These are phyloP conservation scores for Hygrophorus pudorinus DNA, from an alignment of 768 basidiomycete genomes.

Conservation along the genomic window DNA sequence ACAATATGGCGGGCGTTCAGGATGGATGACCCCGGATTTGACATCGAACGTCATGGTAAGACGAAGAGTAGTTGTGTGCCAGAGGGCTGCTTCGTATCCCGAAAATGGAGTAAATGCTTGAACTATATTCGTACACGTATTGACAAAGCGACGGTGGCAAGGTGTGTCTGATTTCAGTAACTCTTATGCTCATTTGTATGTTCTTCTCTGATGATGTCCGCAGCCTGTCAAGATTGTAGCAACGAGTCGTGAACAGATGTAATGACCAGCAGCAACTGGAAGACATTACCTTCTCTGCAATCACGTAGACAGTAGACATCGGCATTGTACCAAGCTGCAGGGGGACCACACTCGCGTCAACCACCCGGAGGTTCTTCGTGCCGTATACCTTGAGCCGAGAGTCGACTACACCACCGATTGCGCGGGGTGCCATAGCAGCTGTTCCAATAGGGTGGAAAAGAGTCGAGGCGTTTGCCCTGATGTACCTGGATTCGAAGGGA, in stretches of 20 bases:
- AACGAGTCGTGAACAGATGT: background rate
- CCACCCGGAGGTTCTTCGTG: slow-evolving; percentile 22
- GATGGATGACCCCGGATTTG: too few species aligned
- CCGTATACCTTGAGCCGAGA: slow-evolving; percentile 19
- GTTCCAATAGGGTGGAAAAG: slow-evolving; percentile 26
- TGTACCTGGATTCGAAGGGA: slow-evolving; percentile 7
- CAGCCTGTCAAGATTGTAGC: background rate
- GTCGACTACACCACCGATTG: slow-evolving; percentile 21
- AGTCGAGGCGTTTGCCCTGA: slow-evolving; percentile 10
- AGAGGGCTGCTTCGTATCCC: too few species aligned
- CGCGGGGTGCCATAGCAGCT: slow-evolving; percentile 15
- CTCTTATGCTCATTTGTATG: too few species aligned
- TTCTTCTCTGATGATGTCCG: slow-evolving; percentile 3
- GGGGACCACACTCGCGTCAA: slow-evolving; percentile 15
- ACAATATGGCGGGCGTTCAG: too few species aligned
- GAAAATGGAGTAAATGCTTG: too few species aligned
- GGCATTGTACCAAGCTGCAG: slow-evolving; percentile 2
- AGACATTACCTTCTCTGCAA: slow-evolving; percentile 2
- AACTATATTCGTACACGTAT: too few species aligned
- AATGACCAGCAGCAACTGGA: background rate
- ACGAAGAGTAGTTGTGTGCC: too few species aligned
- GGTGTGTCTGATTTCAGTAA: too few species aligned
- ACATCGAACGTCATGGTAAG: too few species aligned
- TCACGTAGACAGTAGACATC: slow-evolving; percentile 3
- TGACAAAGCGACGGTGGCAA: too few species aligned